Conservation (phyloP, 202 grass and related monocot species). For the Dendrocalamus latiflorus region DNA sequence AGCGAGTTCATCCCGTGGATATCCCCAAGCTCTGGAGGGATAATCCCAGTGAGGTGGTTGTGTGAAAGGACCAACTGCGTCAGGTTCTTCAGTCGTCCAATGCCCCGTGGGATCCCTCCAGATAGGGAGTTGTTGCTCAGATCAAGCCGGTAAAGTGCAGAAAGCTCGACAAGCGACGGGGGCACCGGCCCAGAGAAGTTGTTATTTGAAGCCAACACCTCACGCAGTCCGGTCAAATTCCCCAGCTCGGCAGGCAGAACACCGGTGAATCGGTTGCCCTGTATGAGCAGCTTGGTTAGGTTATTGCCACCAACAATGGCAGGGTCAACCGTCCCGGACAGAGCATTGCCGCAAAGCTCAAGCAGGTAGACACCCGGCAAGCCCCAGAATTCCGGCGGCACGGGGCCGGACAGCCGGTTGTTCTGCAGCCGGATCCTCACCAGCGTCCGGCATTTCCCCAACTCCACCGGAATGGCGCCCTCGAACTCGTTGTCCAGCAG, state of each 20-base stretch:
- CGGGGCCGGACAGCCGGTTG: constrained; percentile 51
- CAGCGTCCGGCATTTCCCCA: constrained; percentile 53
- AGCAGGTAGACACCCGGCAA: constrained; percentile 52
- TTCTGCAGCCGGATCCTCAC: constrained; percentile 52
- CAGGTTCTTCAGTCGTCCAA: constrained; percentile 43
- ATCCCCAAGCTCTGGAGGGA: constrained; percentile 54
- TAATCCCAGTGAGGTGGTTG: constrained; percentile 52
- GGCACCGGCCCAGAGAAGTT: constrained; percentile 50
- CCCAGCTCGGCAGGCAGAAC: constrained; percentile 58
- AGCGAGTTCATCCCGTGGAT: constrained; percentile 29
- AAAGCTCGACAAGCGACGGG: neutral
- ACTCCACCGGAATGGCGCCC: constrained; percentile 45
- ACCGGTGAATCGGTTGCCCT: constrained; percentile 53
- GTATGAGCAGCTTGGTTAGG: constrained; percentile 45
- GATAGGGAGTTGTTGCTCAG: constrained; percentile 66
- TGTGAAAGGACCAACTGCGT: constrained; percentile 44
- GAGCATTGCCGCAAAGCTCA: constrained; percentile 49
- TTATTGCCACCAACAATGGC: constrained; percentile 49
- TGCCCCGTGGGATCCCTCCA: constrained; percentile 44
- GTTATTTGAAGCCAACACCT: constrained; percentile 50
- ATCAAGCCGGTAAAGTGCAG: constrained; percentile 35
- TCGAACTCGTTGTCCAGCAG: constrained; percentile 56
- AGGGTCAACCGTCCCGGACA: constrained; percentile 53
- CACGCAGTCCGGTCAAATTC: constrained; percentile 25
- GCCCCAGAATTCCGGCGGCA: constrained; percentile 56